Base-by-base conservation (phyloP, 1,284 basidiomycete species). In the Leccinum subatratum region DNA sequence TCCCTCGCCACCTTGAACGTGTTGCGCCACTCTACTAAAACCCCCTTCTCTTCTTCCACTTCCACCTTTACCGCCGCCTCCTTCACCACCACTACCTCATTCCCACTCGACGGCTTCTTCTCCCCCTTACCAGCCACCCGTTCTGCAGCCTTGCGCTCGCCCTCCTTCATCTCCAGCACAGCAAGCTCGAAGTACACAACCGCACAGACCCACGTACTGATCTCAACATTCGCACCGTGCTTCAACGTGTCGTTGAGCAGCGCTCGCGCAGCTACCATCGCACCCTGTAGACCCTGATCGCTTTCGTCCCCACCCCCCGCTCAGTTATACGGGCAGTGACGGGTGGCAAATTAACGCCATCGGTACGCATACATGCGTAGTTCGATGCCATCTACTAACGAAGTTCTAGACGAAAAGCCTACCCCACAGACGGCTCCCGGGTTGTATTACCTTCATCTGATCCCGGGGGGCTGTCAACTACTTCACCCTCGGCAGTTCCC, bases 111-210 rank as follows among this genome's bases (percentile, higher is more conserved):
- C 16, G 14, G 16, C 25, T 48, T 22, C 22, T 68, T 61, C 42
- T 65, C 61, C 3, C n/a, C 42, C 3, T 12, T 4, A 0, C 22
- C 6, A 11, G 28, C 5, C 11, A 51, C 56, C 48, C 61, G 54
- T 28, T 66, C 70, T 2, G 62, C 62, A 20, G 68, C 69, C 45
- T 73, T 75, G 57, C 68, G 73, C 61, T 86, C 83, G 1, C 81
- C 79, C 69, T 86, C 84, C 74, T 84, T 85, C 69, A 91, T 77
- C 67, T 88, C 87, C 25, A 88, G 72, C 37, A 90, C 88, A 0
- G 88, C 87, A 9, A 87, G 76, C 75, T 92, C 90, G 68, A 91
- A 90, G 71, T 82, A 75, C 28, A 88, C 82, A 3, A 91, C 80
- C 7, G 88, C 86, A 3, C 79, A 81, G 6, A 91, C 82, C 90